These are phyloP conservation scores for Tripterygium wilfordii DNA, from an alignment of 177 flowering plant genomes.

Conservation along the genomic window DNA sequence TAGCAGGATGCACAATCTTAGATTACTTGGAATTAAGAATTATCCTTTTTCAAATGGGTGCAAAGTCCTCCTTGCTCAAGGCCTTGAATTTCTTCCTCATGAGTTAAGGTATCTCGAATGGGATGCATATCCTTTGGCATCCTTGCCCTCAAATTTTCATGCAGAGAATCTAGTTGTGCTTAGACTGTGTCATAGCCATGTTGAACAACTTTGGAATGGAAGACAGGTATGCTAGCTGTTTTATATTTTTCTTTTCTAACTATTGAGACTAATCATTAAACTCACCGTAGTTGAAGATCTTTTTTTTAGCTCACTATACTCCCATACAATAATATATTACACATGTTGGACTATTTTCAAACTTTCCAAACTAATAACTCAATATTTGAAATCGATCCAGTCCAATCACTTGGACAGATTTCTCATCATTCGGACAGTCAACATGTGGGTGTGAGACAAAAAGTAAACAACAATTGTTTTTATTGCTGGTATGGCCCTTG, in stretches of 20 bases:
- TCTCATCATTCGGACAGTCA: too few species aligned
- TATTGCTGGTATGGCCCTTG: too few species aligned
- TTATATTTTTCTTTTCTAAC: not conserved
- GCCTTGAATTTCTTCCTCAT: not conserved
- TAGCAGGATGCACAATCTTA: conserved; percentile 7
- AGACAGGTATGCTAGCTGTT: conserved; percentile 1
- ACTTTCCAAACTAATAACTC: too few species aligned
- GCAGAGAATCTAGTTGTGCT: conserved; percentile 3
- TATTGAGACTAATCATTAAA: too few species aligned
- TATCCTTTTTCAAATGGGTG: not conserved
- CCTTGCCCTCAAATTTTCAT: conserved; percentile 1
- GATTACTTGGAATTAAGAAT: conserved; percentile 4
- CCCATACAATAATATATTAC: too few species aligned
- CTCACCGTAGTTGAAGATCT: too few species aligned
- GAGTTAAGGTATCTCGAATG: conserved; percentile 1
- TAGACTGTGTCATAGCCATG: not conserved
- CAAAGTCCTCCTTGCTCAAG: not conserved
- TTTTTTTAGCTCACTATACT: too few species aligned
- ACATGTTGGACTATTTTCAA: too few species aligned
- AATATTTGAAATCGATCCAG: too few species aligned
- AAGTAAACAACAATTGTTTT: too few species aligned
- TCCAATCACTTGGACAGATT: too few species aligned
- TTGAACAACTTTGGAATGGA: conserved; percentile 8
- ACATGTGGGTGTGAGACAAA: too few species aligned
- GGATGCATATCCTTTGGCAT: conserved; percentile 3